phyloP scores from a whole-genome alignment of 768 basidiomycete species.

The Postia placenta region DNA sequence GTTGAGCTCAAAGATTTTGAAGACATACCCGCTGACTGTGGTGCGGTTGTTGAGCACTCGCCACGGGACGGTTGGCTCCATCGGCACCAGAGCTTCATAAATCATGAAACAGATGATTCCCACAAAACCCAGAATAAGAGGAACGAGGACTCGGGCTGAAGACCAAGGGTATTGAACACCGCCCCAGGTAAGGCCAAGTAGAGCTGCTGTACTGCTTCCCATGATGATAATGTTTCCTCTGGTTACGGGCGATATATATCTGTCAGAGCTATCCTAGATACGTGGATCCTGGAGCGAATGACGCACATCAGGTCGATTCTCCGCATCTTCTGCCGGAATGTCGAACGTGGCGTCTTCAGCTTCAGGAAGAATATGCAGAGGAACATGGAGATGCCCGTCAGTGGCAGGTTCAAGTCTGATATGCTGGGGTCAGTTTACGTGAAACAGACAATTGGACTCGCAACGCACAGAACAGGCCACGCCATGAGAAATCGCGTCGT shows the following conservation, averaged over 20 bases:
- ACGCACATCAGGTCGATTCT: conserved; percentile 21
- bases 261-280: background rate
- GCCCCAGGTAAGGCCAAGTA: conserved; percentile 26
- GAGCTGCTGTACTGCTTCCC: conserved; percentile 10
- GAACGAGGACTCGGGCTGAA: conserved; percentile 26
- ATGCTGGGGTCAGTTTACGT: background rate
- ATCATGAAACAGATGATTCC: conserved; percentile 26
- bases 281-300: background rate
- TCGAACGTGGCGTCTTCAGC: conserved; percentile 11
- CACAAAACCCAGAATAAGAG: conserved; percentile 28
- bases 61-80: background rate
- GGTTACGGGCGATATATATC: background rate
- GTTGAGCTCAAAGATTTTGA: background rate
- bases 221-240: conserved; percentile 23
- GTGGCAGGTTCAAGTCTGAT: conserved; percentile 6
- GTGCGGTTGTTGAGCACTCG: conserved; percentile 11
- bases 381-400: conserved; percentile 4
- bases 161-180: conserved; percentile 32
- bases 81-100: conserved; percentile 19
- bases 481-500: conserved; percentile 9
- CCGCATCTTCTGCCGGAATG: conserved; percentile 16
- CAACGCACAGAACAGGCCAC: conserved; percentile 15
- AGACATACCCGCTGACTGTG: conserved; percentile 7
- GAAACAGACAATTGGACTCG: background rate
- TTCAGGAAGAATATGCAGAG: conserved; percentile 6